Evolutionary conservation across 2,329 filamentous ascomycete species (phyloP).

Genomic region (Penicillium nordicum): DNA sequence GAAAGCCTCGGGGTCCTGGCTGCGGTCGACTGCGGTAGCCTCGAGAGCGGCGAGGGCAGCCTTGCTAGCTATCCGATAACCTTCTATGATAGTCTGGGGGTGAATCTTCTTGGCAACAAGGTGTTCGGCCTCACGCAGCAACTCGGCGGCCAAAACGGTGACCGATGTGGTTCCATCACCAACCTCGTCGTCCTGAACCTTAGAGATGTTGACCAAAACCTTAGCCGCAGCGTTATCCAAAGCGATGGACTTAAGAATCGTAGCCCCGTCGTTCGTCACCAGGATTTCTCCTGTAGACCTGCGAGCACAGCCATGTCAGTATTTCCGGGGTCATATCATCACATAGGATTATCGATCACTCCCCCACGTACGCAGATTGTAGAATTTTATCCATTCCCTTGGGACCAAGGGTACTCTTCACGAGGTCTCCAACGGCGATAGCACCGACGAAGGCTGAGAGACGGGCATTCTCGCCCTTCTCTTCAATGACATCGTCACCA

Average conservation of each 20-base stretch:
- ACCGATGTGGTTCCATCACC: slow-evolving; percentile 99
- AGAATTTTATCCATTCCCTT: slow-evolving; percentile 99
- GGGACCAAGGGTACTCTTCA: slow-evolving; percentile 94
- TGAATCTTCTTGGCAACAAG: slow-evolving; percentile 98
- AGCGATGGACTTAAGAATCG: slow-evolving; percentile 96
- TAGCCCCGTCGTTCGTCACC: slow-evolving; percentile 98
- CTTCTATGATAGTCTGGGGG: slow-evolving; percentile 98
- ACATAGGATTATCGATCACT: slow-evolving; percentile 6
- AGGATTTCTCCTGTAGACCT: slow-evolving; percentile 95
- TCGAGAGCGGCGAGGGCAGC: slow-evolving; percentile 83
- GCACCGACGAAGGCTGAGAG: slow-evolving; percentile 97
- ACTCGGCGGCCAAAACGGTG: slow-evolving; percentile 87
- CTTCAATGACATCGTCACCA: slow-evolving; percentile 91
- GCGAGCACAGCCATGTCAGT: slow-evolving; percentile 13
- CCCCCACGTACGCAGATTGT: slow-evolving; percentile 74
- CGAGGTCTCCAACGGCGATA: slow-evolving; percentile 93
- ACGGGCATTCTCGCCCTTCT: slow-evolving; percentile 98
- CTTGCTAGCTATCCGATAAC: slow-evolving; percentile 92
- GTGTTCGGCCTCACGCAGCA: slow-evolving; percentile 94
- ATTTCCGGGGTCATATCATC: slow-evolving; percentile 16
- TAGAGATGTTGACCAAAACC: slow-evolving; percentile 97
- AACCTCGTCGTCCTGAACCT: slow-evolving; percentile 98
- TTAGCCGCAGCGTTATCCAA: slow-evolving; percentile 98
- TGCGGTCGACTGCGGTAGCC: slow-evolving; percentile 83
- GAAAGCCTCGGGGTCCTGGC: slow-evolving; percentile 77